Percentiles rank a stretch among this genome's conserved stretches.
Conservation (phyloP, 176 grass and related monocot species). For the Poa annua region DNA sequence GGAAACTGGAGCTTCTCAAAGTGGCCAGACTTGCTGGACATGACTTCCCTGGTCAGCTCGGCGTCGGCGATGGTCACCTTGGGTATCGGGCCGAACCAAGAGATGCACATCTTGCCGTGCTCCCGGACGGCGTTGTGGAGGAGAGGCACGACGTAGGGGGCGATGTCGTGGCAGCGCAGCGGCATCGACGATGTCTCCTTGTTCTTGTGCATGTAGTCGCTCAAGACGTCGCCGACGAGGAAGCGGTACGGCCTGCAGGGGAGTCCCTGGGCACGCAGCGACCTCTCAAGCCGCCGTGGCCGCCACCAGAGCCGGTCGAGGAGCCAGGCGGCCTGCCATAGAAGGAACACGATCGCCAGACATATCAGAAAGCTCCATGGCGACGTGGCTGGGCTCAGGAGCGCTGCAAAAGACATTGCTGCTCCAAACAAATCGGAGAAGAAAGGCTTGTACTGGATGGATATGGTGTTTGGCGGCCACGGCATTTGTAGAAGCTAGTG, state of each 20-base stretch:
- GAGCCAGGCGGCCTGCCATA: slow-evolving; percentile 35
- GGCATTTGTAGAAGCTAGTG: not conserved
- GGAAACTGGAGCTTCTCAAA: slow-evolving; percentile 9
- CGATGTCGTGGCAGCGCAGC: slow-evolving; percentile 52
- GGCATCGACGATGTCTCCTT: slow-evolving; percentile 36
- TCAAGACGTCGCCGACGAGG: slow-evolving; percentile 42
- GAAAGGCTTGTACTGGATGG: not conserved
- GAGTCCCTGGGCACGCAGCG: slow-evolving; percentile 51
- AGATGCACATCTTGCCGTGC: slow-evolving; percentile 52
- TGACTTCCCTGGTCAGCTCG: slow-evolving; percentile 39
- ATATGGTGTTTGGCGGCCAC: not conserved
- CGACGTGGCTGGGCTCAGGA: not conserved
- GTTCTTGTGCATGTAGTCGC: slow-evolving; percentile 9
- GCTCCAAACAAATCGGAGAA: not conserved
- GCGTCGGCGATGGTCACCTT: slow-evolving; percentile 43
- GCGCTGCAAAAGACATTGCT: slow-evolving; percentile 1
- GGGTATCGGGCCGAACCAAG: slow-evolving; percentile 47
- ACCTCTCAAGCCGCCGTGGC: slow-evolving; percentile 48
- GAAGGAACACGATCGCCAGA: slow-evolving; percentile 14
- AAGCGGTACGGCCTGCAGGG: slow-evolving; percentile 50
- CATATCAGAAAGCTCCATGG: slow-evolving; percentile 35
- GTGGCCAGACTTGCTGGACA: slow-evolving; percentile 39
- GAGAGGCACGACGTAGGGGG: slow-evolving; percentile 33
- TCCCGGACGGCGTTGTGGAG: slow-evolving; percentile 31
- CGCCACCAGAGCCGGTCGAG: slow-evolving; percentile 43